Conservation (phyloP, 306 rosid genomes). For the Malus sieversii region DNA sequence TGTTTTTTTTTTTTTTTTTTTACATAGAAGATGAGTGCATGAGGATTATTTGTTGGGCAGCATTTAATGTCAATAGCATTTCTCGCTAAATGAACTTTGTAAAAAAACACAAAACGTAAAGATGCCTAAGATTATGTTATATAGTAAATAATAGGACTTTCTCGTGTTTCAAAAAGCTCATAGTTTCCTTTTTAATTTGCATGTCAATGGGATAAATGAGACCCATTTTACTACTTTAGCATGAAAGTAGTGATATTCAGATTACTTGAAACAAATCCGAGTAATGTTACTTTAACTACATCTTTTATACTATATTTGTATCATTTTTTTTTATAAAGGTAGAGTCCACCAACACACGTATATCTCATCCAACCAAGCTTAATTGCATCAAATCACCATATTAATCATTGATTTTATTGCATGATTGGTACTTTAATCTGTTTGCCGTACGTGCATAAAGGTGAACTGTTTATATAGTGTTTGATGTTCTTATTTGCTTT, state of each 20-base stretch:
- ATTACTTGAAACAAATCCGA: not conserved
- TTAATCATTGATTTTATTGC: not conserved
- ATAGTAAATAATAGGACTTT: not conserved
- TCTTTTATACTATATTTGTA: no score
- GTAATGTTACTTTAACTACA: fast-evolving
- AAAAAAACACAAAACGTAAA: not conserved
- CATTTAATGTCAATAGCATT: not conserved
- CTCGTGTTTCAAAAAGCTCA: not conserved
- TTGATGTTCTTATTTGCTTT: conserved; percentile 9
- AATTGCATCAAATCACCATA: not conserved
- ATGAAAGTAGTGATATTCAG: not conserved
- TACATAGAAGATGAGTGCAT: no score
- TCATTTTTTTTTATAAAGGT: no score
- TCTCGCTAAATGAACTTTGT: not conserved
- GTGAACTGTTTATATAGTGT: not conserved
- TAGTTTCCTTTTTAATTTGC: not conserved
- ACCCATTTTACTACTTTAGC: not conserved
- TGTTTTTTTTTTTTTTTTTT: not conserved
- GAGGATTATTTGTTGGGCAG: no score
- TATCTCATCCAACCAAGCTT: not conserved
- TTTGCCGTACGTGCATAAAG: not conserved
- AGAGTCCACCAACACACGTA: no score
- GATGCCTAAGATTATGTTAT: not conserved
- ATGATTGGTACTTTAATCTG: conserved; percentile 3
- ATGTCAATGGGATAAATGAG: conserved; percentile 13